Base-by-base conservation (phyloP, 1,284 basidiomycete genomes). In the Singerocomus inundabilis region DNA sequence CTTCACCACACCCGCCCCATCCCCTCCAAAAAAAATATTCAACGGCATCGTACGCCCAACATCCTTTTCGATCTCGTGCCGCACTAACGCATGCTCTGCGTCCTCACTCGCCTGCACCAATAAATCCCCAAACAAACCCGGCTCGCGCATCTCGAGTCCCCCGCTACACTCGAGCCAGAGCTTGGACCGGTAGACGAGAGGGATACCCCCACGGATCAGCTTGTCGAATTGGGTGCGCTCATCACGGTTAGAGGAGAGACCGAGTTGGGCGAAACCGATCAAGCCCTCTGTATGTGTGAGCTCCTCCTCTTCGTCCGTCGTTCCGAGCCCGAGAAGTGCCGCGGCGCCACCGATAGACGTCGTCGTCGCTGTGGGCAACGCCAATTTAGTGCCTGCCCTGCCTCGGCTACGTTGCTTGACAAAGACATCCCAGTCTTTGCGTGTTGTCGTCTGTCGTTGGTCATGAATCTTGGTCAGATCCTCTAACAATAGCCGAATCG, bases 21-120 rank as follows among this genome's bases (percentile, higher is more conserved):
- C 91, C 1, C 94, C 91, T 1, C 93, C 96, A 70, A 98, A 99
- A 72, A 96, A 99, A 31, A 98, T 80, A 64, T 98, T 98, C 36
- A 95, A 74, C 0, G 96, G 96, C 87, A 98, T 97, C 35, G 92
- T 96, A 67, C 93, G 71, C 48, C 87, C 83, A 1, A 98, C 91
- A 63, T 98, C 96, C 71, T 98, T 95, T 72, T 96, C 94, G 54
- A 99, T 98, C 72, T 99, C 96, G 37, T 45, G 51, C 32, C 65
- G 69, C 43, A 84, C 79, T 1, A 89, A 83, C 37, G 80, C 77
- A 13, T 73, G 73, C 35, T 78, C 57, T n/a, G 24, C 44, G 7
- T 64, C 59, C 21, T 31, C 79, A 29, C 77, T 75, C 25, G 72
- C 73, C 55, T 85, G 80, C 0, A 77, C 77, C 24, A 96, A 72